Conservation (phyloP, 495 filamentous ascomycete genomes). For the Lophium mytilinum region DNA sequence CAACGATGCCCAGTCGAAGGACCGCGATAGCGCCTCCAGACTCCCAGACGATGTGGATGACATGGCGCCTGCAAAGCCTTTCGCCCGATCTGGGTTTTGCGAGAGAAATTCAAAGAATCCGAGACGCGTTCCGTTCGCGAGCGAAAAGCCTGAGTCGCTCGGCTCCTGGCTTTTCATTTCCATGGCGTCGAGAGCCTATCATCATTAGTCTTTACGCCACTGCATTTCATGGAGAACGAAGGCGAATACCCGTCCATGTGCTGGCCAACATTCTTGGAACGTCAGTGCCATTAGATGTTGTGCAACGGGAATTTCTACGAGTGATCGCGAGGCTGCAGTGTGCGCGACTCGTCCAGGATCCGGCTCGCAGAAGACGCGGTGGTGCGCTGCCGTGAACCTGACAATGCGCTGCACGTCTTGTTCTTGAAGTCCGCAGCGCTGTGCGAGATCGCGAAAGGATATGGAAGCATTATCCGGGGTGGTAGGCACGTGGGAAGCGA, state of each 20-base stretch:
- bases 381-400: conserved; percentile 22
- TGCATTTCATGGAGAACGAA: too few relatives aligned
- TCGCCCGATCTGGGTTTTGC: conserved; percentile 18
- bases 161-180: neutral
- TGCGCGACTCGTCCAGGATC: conserved; percentile 22
- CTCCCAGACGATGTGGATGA: neutral
- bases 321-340: conserved; percentile 16
- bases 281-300: neutral
- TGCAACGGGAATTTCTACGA: neutral
- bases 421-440: conserved; percentile 7
- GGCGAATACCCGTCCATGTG: neutral
- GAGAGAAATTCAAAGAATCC: conserved; percentile 17
- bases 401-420: conserved; percentile 20
- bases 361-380: conserved; percentile 25
- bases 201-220: too few relatives aligned
- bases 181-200: conserved; percentile 1
- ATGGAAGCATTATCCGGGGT: conserved; percentile 14
- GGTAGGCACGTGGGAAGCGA: conserved; percentile 19
- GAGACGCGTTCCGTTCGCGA: conserved; percentile 17
- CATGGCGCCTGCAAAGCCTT: conserved; percentile 48
- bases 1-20: neutral
- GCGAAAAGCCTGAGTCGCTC: neutral
- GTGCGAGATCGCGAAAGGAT: conserved; percentile 17
- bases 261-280: conserved; percentile 6
- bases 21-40: neutral